Conservation (phyloP, 1,284 basidiomycete species). For the Grifola frondosa region DNA sequence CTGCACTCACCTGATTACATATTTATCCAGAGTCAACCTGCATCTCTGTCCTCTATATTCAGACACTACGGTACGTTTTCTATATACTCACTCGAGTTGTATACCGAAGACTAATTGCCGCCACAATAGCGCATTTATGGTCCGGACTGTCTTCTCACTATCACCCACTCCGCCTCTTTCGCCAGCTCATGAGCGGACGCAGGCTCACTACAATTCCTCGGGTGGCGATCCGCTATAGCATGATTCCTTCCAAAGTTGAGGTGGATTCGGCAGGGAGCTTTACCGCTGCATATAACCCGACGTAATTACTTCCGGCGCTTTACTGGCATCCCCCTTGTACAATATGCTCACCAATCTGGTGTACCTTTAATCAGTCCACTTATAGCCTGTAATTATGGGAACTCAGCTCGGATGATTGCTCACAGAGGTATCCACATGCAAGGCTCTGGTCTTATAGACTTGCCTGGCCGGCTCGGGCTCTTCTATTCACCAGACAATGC, state of each 20-base stretch:
- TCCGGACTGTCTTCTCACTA: conserved; percentile 26
- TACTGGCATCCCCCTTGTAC: too few species aligned
- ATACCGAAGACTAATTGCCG: not conserved
- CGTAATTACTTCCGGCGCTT: too few species aligned
- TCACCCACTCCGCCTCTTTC: conserved; percentile 24
- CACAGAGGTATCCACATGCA: too few species aligned
- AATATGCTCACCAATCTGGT: too few species aligned
- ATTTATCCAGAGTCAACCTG: conserved; percentile 20
- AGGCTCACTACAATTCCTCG: conserved; percentile 24
- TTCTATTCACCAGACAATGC: too few species aligned
- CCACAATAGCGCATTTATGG: conserved; percentile 19
- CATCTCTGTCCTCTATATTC: conserved; percentile 25
- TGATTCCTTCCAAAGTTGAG: conserved; percentile 18
- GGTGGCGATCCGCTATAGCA: conserved; percentile 25
- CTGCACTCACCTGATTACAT: not conserved
- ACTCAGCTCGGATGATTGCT: too few species aligned
- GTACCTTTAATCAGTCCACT: not conserved
- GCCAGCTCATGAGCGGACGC: conserved; percentile 21
- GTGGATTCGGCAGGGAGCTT: too few species aligned
- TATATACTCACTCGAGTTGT: not conserved
- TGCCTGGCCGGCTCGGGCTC: too few species aligned
- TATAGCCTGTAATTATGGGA: conserved; percentile 1
- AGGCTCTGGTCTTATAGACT: too few species aligned
- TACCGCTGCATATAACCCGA: too few species aligned
- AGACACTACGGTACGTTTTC: conserved; percentile 24